phyloP scores from a whole-genome alignment of 805 yeast genomes.

The Zygotorulaspora danielsina region DNA sequence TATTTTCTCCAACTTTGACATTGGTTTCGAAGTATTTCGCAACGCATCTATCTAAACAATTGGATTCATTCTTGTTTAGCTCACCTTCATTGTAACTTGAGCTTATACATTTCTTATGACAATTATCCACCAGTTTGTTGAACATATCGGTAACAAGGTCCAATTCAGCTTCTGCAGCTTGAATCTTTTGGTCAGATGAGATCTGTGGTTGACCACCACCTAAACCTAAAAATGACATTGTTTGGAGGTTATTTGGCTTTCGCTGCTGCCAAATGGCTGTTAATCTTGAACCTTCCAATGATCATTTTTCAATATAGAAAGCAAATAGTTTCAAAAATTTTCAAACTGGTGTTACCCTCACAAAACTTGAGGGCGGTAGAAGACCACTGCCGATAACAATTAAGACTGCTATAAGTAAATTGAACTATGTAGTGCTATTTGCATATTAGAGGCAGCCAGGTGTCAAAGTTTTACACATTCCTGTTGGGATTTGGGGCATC shows the following conservation, averaged over 20 bases:
- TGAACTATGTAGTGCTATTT: background rate
- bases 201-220: slow-evolving; percentile 70
- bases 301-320: background rate
- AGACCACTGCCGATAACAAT: no score
- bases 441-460: no score
- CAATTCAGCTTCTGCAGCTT: slow-evolving; percentile 93
- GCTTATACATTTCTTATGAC: slow-evolving; percentile 81
- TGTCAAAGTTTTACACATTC: no score
- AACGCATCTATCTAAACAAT: slow-evolving; percentile 94
- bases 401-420: no score
- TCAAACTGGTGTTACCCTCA: slow-evolving; percentile 7
- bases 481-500: no score
- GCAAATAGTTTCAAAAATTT: slow-evolving; percentile 5
- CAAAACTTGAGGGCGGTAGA: no score
- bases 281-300: background rate
- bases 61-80: slow-evolving; percentile 70
- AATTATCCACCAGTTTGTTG: slow-evolving; percentile 83
- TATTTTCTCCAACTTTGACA: slow-evolving; percentile 85
- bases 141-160: slow-evolving; percentile 98
- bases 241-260: background rate
- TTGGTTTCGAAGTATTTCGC: slow-evolving; percentile 91
- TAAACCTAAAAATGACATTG: slow-evolving; percentile 70
- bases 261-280: background rate
- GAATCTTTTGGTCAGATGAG: slow-evolving; percentile 68
- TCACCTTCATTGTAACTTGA: slow-evolving; percentile 65